Conservation (phyloP, 805 yeast genomes). For the Yamadazyma akitaensis region DNA sequence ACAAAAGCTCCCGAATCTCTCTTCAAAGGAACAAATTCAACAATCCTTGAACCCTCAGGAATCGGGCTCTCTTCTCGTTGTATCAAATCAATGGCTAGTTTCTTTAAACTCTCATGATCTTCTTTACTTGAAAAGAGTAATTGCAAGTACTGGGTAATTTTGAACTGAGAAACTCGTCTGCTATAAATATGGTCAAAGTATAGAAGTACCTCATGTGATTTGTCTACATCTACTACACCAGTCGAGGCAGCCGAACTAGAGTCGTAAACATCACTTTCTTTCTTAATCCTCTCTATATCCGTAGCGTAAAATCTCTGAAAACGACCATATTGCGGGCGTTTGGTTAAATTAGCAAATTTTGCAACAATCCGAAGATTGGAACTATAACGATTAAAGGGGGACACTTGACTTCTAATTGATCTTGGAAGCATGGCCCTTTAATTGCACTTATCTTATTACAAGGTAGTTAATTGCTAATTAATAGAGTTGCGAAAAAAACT, state of each 20-base stretch:
- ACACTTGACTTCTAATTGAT: neutral
- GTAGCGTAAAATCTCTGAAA: constrained; percentile 10
- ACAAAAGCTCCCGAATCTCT: constrained; percentile 96
- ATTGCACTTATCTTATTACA: neutral
- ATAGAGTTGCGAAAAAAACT: neutral
- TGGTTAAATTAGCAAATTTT: neutral
- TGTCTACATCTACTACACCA: constrained; percentile 37
- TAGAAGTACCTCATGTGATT: constrained; percentile 28
- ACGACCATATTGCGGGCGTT: too few relatives aligned
- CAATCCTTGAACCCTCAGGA: constrained; percentile 38
- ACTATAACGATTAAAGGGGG: neutral
- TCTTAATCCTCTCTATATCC: constrained; percentile 31
- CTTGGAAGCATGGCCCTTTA: neutral
- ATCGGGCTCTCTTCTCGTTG: constrained; percentile 21
- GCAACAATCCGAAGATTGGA: neutral
- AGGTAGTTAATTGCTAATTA: neutral
- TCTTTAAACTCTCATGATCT: constrained; percentile 17
- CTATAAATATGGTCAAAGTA: constrained; percentile 39
- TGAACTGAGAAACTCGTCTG: constrained; percentile 22
- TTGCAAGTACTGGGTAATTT: constrained; percentile 21
- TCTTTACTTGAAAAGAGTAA: constrained; percentile 17
- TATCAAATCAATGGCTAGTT: constrained; percentile 16
- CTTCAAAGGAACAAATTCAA: constrained; percentile 62
- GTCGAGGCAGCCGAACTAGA: constrained; percentile 34
- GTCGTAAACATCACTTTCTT: constrained; percentile 24